These are phyloP conservation scores for Aspergillus floridensis DNA, from an alignment of 2,329 filamentous ascomycete species.

Conservation along the genomic window DNA sequence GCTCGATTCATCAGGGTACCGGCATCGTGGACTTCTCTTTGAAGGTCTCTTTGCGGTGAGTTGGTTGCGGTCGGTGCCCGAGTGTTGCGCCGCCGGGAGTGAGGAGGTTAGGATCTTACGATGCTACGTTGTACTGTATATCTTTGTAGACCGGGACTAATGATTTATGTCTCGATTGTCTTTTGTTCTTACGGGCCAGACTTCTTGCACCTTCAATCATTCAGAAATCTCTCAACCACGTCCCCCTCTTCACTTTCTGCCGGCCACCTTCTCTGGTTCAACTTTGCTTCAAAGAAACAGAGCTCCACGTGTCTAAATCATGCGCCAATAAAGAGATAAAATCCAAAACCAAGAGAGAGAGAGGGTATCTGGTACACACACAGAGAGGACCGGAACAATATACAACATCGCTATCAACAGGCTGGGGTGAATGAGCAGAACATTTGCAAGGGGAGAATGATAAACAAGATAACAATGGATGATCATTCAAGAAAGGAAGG, in stretches of 20 bases:
- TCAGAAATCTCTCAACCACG: no score
- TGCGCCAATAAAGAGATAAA: background rate
- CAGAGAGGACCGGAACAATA: background rate
- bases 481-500: background rate
- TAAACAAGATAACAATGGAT: background rate
- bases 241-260: no score
- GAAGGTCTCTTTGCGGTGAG: constrained; percentile 64
- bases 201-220: background rate
- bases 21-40: constrained; percentile 93
- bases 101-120: background rate
- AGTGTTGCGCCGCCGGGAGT: background rate
- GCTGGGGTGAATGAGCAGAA: background rate
- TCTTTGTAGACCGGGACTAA: constrained; percentile 5
- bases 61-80: background rate
- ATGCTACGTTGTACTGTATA: constrained; percentile 7
- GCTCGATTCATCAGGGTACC: constrained; percentile 93
- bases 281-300: no score
- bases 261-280: no score
- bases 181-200: background rate
- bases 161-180: background rate
- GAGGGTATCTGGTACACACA: background rate
- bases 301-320: background rate
- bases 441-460: background rate
- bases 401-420: background rate
- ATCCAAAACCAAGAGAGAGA: background rate